Conservation (phyloP, 139 green algal genomes). For the Micractinium conductrix region DNA sequence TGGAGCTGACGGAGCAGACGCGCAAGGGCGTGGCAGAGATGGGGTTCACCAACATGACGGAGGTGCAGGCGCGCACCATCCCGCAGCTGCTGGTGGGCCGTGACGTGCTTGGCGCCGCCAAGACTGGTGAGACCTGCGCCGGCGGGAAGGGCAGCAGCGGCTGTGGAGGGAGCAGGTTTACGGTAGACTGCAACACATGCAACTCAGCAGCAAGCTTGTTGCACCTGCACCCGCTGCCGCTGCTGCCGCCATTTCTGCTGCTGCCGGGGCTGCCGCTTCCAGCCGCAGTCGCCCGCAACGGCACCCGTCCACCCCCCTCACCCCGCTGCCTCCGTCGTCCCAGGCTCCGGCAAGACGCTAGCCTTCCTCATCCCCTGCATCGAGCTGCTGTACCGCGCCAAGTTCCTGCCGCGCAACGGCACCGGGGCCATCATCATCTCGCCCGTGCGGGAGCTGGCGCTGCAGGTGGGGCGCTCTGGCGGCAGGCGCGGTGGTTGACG, state of each 20-base stretch:
- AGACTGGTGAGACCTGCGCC: slow-evolving; percentile 88
- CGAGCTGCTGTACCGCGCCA: slow-evolving; percentile 92
- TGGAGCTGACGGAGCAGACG: slow-evolving; percentile 77
- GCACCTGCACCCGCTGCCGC: too few species aligned
- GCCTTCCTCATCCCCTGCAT: slow-evolving; percentile 95
- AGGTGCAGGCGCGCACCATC: slow-evolving; percentile 96
- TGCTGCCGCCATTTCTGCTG: not conserved
- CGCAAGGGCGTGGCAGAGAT: slow-evolving; percentile 76
- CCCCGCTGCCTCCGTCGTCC: not conserved
- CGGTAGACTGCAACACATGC: too few species aligned
- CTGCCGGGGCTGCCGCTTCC: not conserved
- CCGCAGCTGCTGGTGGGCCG: slow-evolving; percentile 88
- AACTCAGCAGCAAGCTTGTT: too few species aligned
- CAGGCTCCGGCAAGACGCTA: slow-evolving; percentile 98
- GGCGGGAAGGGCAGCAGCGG: too few species aligned
- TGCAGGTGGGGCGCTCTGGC: slow-evolving; percentile 72
- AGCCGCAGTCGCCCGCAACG: not conserved
- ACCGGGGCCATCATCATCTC: slow-evolving; percentile 93
- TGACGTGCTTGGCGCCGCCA: slow-evolving; percentile 95
- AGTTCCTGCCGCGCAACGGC: slow-evolving; percentile 97
- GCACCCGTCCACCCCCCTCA: not conserved
- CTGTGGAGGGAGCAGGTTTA: too few species aligned
- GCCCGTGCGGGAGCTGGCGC: slow-evolving; percentile 93
- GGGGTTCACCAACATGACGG: slow-evolving; percentile 88
- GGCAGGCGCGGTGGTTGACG: not conserved